A percentile compares a stretch with the other conserved stretches of the same genome.
These are phyloP conservation scores for Thielaviopsis musarum DNA, from an alignment of 2,329 filamentous ascomycete genomes.

Conservation along the genomic window DNA sequence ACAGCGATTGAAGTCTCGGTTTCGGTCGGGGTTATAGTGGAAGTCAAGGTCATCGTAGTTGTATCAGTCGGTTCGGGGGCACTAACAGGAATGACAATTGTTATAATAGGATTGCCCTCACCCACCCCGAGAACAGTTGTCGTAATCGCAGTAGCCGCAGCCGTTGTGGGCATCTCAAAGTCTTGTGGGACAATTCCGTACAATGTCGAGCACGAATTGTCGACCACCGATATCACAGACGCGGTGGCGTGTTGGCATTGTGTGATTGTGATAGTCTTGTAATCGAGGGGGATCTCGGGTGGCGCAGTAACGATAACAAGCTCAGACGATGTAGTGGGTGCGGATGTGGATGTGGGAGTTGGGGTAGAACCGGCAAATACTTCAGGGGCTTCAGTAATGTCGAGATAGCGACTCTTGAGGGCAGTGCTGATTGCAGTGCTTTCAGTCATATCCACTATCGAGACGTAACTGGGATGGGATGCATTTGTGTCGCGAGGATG, in stretches of 20 bases:
- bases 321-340: background rate
- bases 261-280: constrained; percentile 9
- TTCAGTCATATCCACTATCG: constrained; percentile 9
- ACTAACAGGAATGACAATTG: constrained; percentile 5
- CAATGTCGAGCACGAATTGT: background rate
- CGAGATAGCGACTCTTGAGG: background rate
- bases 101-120: constrained; percentile 7
- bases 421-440: background rate
- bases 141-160: constrained; percentile 1
- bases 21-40: background rate
- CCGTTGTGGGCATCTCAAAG: constrained; percentile 4
- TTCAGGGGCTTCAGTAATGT: constrained; percentile 4
- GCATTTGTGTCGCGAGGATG: background rate
- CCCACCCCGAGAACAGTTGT: constrained; percentile 5
- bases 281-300: constrained; percentile 1
- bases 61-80: background rate
- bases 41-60: background rate
- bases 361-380: background rate
- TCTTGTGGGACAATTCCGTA: constrained; percentile 5
- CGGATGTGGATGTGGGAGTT: background rate
- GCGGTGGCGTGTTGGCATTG: constrained; percentile 5
- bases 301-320: constrained; percentile 3
- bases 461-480: background rate
- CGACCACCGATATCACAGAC: background rate
- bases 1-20: background rate